Evolutionary conservation across 192 early-diverging fungal species (phyloP).

Genomic region (Backusella westeae): DNA sequence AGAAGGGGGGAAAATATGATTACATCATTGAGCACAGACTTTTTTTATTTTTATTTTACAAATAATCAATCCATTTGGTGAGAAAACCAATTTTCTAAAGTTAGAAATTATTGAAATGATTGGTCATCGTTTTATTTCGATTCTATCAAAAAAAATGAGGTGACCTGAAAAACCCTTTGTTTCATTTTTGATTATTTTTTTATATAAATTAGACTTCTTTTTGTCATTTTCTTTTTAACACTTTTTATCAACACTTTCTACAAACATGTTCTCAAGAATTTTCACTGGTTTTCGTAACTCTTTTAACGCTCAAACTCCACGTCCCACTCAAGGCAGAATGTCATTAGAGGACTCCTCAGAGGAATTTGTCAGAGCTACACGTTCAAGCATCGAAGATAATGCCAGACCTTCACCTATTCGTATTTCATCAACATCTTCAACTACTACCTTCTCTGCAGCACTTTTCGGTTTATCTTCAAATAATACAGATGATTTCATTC

Average conservation of each 20-base stretch:
- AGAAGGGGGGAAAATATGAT: background rate
- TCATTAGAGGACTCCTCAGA: slow-evolving; percentile 14
- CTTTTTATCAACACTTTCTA: background rate
- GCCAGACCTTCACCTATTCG: background rate
- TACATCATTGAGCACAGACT: slow-evolving; percentile 6
- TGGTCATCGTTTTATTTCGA: background rate
- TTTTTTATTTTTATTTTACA: background rate
- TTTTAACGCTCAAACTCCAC: background rate
- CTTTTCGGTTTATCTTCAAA: slow-evolving; percentile 5
- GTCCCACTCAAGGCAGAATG: slow-evolving; percentile 2
- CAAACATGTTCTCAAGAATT: slow-evolving; percentile 12
- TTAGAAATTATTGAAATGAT: background rate
- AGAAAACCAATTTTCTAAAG: background rate
- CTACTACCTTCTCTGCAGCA: background rate
- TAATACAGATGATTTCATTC: slow-evolving; percentile 24
- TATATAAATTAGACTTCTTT: background rate
- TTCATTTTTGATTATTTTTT: background rate
- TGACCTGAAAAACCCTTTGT: slow-evolving; percentile 2
- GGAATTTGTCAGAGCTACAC: background rate
- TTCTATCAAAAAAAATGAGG: background rate
- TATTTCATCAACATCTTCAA: background rate
- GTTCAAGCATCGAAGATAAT: background rate
- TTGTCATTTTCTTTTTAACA: background rate
- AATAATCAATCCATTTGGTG: background rate
- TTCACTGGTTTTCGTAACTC: slow-evolving; percentile 1